Conservation (phyloP, 2,329 filamentous ascomycete genomes). For the Simplicillium aogashimaense region DNA sequence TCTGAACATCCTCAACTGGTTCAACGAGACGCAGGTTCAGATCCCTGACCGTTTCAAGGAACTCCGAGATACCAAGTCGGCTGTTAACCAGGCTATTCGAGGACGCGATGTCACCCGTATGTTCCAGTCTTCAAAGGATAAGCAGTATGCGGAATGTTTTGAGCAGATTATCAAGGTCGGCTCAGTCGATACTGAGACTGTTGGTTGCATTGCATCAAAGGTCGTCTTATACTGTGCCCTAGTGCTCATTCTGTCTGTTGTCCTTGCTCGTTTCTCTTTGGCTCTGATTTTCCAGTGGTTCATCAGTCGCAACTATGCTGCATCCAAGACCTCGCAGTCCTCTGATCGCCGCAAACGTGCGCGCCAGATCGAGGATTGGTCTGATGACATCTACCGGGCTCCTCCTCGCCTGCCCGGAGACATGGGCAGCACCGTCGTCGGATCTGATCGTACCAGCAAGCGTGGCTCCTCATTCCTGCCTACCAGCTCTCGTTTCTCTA, state of each 20-base stretch:
- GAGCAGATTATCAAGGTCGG: conserved; percentile 93
- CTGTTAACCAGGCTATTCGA: conserved; percentile 52
- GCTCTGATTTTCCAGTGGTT: conserved; percentile 96
- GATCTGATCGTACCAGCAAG: conserved; percentile 65
- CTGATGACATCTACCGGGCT: conserved; percentile 91
- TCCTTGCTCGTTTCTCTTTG: conserved; percentile 75
- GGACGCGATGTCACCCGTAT: conserved; percentile 84
- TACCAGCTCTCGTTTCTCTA: conserved; percentile 88
- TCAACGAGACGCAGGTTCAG: conserved; percentile 70
- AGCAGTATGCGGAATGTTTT: conserved; percentile 75
- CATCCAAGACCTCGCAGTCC: conserved; percentile 73
- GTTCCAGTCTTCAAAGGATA: conserved; percentile 71
- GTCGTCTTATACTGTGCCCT: conserved; percentile 93
- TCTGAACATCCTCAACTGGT: conserved; percentile 79
- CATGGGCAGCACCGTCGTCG: conserved; percentile 52
- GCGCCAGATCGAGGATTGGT: conserved; percentile 95
- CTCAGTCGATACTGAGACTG: conserved; percentile 87
- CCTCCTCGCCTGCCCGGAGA: conserved; percentile 73
- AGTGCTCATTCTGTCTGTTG: conserved; percentile 84
- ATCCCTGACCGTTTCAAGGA: conserved; percentile 72
- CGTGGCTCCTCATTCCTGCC: conserved; percentile 78
- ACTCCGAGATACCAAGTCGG: conserved; percentile 56
- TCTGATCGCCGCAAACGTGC: conserved; percentile 75
- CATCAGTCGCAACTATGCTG: conserved; percentile 74
- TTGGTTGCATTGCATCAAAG: conserved; percentile 95